Base-by-base conservation (phyloP, 495 filamentous ascomycete species). In the Xanthoparmelia taractica region DNA sequence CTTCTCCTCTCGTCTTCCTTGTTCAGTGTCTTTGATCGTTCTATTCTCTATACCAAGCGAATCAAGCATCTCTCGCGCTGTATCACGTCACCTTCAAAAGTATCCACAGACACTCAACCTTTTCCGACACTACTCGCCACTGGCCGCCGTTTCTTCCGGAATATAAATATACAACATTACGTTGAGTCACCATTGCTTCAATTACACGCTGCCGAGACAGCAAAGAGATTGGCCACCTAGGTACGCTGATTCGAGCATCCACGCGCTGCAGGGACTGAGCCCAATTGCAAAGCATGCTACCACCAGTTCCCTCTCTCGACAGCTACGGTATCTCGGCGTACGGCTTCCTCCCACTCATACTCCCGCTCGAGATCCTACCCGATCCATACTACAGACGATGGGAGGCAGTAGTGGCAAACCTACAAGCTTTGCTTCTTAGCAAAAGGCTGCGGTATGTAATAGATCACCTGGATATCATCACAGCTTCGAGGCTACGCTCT, bases 331-430 rank as follows among this genome's bases (percentile, higher is more conserved):
- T 98, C 73, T 95, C 92, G 61, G 81, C 86, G 48, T 79, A 90
- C 78, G 94, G 94, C 65, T 99, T 99, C 76, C 87, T 99, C 47
- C 90, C 94, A 0, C 74, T 86, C 34, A 84, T 90, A 66, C 75
- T 86, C n/a, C 95, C 94, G 38, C 78, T 97, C 63, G 84, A 88
- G 59, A 71, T 81, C 59, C 82, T 97, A 40, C 89, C 92, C 17
- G 86, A 96, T 69, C 83, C 86, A 0, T 97, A 96, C 79, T 99
- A 97, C 74, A 83, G 85, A 67, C 88, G 89, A 68, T 99, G 94
- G 94, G 94, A 99, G 76, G 79, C 84, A 62, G 80, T 96, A 34
- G 82, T 85, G 27, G 79, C 83, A 43, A 96, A 96, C 70, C 74
- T 99, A n/a, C 94, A 96, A 74, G 82, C 84, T 12, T 78, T 99